phyloP scores from a whole-genome alignment of 768 basidiomycete genomes.

The Agrocybe chaxingu region DNA sequence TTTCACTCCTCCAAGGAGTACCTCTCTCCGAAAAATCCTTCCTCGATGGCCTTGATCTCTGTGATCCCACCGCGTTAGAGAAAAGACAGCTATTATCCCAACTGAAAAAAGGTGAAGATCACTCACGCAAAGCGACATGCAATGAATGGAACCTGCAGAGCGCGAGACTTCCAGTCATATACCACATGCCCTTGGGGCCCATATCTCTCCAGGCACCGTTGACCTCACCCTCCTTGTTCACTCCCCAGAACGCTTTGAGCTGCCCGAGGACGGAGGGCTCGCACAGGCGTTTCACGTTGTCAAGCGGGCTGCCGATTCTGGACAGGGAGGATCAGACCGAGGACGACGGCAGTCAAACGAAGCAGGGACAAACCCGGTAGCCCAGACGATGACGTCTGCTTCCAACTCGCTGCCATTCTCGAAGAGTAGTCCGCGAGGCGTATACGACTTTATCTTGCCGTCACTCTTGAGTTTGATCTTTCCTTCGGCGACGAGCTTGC shows the following conservation, averaged over 20 bases:
- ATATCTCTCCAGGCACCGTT: constrained; percentile 32
- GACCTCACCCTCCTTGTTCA: constrained; percentile 65
- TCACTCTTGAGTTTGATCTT: constrained; percentile 74
- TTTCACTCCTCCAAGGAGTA: too few species aligned
- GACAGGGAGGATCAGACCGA: background rate
- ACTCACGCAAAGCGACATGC: constrained; percentile 65
- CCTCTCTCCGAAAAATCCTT: constrained; percentile 15
- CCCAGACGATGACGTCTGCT: constrained; percentile 57
- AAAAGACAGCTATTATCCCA: background rate
- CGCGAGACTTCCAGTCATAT: constrained; percentile 59
- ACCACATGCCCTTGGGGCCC: constrained; percentile 55
- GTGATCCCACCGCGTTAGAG: background rate
- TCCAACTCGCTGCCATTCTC: constrained; percentile 43
- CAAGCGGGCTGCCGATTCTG: constrained; percentile 44
- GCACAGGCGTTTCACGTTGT: constrained; percentile 24
- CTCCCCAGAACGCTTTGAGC: constrained; percentile 52
- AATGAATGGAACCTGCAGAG: constrained; percentile 66
- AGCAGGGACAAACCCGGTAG: constrained; percentile 43
- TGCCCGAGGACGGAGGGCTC: constrained; percentile 21
- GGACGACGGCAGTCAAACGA: background rate
- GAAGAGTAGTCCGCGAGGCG: constrained; percentile 41
- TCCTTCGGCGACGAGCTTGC: constrained; percentile 59
- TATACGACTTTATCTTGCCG: constrained; percentile 42
- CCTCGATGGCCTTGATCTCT: constrained; percentile 73
- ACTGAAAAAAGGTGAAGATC: background rate